These are phyloP conservation scores for Pichia sp. DNA, from an alignment of 1,139 yeast genomes.

Conservation along the genomic window DNA sequence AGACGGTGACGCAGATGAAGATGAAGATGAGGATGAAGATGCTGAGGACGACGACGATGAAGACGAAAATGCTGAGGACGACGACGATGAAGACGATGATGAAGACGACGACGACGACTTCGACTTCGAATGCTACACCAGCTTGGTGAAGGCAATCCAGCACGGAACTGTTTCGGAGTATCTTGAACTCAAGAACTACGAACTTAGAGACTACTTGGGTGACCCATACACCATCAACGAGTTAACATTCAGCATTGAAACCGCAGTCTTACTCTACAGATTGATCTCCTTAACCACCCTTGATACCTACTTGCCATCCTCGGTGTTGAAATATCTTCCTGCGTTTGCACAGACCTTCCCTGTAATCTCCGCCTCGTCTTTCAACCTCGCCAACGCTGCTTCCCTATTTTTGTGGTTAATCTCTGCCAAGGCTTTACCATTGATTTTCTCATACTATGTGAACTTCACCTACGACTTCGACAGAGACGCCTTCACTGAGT, in stretches of 20 bases:
- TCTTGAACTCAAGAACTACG: slow-evolving; percentile 37
- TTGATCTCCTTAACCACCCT: slow-evolving; percentile 40
- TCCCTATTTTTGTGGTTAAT: slow-evolving; percentile 41
- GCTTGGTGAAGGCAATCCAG: slow-evolving; percentile 23
- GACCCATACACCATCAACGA: slow-evolving; percentile 46
- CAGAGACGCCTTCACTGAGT: slow-evolving; percentile 52
- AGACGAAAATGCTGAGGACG: slow-evolving; percentile 14
- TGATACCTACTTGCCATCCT: slow-evolving; percentile 36
- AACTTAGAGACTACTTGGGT: slow-evolving; percentile 46
- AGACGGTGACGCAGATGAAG: slow-evolving; percentile 11
- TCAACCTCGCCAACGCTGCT: slow-evolving; percentile 34
- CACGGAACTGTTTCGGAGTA: slow-evolving; percentile 38
- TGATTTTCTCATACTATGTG: slow-evolving; percentile 44
- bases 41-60: slow-evolving; percentile 17
- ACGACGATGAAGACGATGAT: slow-evolving; percentile 28
- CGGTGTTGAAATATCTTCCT: slow-evolving; percentile 25
- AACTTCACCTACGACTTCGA: slow-evolving; percentile 45
- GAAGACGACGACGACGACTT: slow-evolving; percentile 22
- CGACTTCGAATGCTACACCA: slow-evolving; percentile 11
- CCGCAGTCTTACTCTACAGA: slow-evolving; percentile 35
- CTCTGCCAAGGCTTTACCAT: slow-evolving; percentile 40
- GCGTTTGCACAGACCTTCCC: slow-evolving; percentile 30
- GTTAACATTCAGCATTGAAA: slow-evolving; percentile 40
- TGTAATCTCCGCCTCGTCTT: slow-evolving; percentile 38
- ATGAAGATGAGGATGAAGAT: slow-evolving; percentile 9